Evolutionary conservation across 2,329 filamentous ascomycete species (phyloP), one percentile per base, ranked within the genome.

Genomic region (Apiospora aurea): DNA sequence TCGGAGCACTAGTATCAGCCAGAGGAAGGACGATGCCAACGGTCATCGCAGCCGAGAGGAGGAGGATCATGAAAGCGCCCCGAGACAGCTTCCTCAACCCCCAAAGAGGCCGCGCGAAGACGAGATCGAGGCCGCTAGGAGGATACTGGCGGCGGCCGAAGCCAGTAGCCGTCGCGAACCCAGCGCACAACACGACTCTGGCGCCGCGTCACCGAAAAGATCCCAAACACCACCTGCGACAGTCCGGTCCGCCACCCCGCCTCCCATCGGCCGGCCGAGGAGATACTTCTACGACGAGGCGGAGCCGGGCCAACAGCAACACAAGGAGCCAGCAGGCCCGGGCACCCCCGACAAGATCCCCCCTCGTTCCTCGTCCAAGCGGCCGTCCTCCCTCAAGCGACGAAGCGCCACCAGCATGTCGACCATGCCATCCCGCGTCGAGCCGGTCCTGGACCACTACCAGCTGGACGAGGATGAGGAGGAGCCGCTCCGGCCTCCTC

Each of bases 191-290:
- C 53, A 7, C 16, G 29, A 61, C 7, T 21, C 53, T 18, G 29
- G 16, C 26, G 53, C 29, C 2, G n/a, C 47, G 7, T 51, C 47
- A 2, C n/a, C 47, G 10, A 7, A 61, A 10, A 34, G 53, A 29
- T 18, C 29, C 53, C 16, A 6, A 0, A 38, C 53, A 21, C 53
- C 53, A 10, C 53, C 53, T 4, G 53, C 16, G 0, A 61, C 53
- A 4, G 16, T 61, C 21, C 53, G 53, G 6, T 64, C 57, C 0
- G 57, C 57, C 29, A 64, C 57, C 8, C 57, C 57, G 29, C 57
- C 57, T 21, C 57, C 57, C 57, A 64, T 64, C 21, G 57, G 57
- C 1, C 57, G 57, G 6, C 57, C 57, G 8, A 64, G 57, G 34
- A 4, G 57, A 2, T 41, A 64, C 34, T 14, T 64, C 8, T 14